Evolutionary conservation across 2,329 filamentous ascomycete genomes (phyloP).

Genomic region (Calonectria pauciramosa): DNA sequence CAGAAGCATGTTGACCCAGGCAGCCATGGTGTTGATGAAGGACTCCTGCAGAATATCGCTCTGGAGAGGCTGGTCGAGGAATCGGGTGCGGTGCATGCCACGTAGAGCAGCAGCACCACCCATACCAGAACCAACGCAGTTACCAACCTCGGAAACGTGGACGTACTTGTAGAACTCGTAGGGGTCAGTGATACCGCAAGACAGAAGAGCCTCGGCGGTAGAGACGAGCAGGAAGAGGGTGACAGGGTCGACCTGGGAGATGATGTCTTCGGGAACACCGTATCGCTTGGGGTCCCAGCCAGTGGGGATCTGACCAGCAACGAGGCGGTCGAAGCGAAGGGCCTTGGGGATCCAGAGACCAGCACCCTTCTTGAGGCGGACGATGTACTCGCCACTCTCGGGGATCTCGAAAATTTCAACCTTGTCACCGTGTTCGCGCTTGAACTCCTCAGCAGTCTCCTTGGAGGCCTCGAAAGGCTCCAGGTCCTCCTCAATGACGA

Average conservation of each 20-base stretch:
- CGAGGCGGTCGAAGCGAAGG: slow-evolving; percentile 94
- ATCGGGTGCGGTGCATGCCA: slow-evolving; percentile 98
- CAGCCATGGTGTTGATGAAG: slow-evolving; percentile 99
- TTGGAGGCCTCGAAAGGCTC: slow-evolving; percentile 98
- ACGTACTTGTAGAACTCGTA: slow-evolving; percentile 99
- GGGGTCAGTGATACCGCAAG: slow-evolving; percentile 96
- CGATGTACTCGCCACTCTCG: slow-evolving; percentile 93
- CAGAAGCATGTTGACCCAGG: slow-evolving; percentile 99
- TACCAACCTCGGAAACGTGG: slow-evolving; percentile 96
- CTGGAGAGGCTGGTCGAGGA: slow-evolving; percentile 95
- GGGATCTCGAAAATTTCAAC: slow-evolving; percentile 97
- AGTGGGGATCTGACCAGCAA: slow-evolving; percentile 96
- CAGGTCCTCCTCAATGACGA: slow-evolving; percentile 96
- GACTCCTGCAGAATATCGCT: slow-evolving; percentile 99
- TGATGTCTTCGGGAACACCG: slow-evolving; percentile 97
- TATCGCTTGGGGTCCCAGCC: slow-evolving; percentile 98
- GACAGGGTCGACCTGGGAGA: slow-evolving; percentile 96
- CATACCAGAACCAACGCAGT: slow-evolving; percentile 98
- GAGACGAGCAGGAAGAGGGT: slow-evolving; percentile 96
- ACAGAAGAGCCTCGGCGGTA: slow-evolving; percentile 90
- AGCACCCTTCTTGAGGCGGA: slow-evolving; percentile 95
- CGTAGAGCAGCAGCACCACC: slow-evolving; percentile 92
- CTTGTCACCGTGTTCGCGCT: slow-evolving; percentile 96
- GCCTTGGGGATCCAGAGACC: slow-evolving; percentile 97
- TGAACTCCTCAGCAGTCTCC: slow-evolving; percentile 97